Base-by-base conservation (phyloP, 306 rosid genomes). In the Nissolia schottii region DNA sequence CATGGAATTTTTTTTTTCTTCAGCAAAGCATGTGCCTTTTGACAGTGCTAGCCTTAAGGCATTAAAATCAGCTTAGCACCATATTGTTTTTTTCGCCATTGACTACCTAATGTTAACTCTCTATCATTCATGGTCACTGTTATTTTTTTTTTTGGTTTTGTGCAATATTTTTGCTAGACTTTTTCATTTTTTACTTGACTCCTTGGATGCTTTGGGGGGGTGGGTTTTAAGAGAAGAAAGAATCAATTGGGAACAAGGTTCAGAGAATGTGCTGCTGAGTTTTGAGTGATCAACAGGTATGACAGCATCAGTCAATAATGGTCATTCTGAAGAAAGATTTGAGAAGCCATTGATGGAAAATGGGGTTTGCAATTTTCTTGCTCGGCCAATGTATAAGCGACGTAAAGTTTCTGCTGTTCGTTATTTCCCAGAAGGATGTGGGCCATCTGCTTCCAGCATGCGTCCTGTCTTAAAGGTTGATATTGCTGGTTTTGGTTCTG, bases 341-440 rank as follows among this genome's bases (percentile, higher is more conserved):
- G 80, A 77, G 72, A 85, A 46, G 57, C 28, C 65, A 20, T 50
- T 31, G 8, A 71, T 67, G 79, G 89, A 80, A 78, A 85, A 78
- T 69, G 87, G 88, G 3, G 75, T 38, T 40, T 60, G 77, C 56
- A 77, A 57, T 74, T 64, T 62, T 22, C 58, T 13, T 15, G 15
- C 48, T 22, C 53, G 20, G 23, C 70, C 80, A 7, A 51, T 70
- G 79, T 83, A 60, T 71, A 89, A 86, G 77, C 69, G 76, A 43
- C 89, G 87, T 13, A 78, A 46, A 71, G 73, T 85, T 70, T 89
- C 86, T 25, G 90, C 92, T 5, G n/a, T 83, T 82, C 97, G 96
- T 2, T 91, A 91, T 77, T 94, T 75, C 67, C 97, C 98, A 1
- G 82, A 73, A 1, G 91, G 84, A 7, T 94, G 98, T 82, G 98